Base-by-base conservation (phyloP, 2,329 filamentous ascomycete genomes). In the Aspergillus fischeri region DNA sequence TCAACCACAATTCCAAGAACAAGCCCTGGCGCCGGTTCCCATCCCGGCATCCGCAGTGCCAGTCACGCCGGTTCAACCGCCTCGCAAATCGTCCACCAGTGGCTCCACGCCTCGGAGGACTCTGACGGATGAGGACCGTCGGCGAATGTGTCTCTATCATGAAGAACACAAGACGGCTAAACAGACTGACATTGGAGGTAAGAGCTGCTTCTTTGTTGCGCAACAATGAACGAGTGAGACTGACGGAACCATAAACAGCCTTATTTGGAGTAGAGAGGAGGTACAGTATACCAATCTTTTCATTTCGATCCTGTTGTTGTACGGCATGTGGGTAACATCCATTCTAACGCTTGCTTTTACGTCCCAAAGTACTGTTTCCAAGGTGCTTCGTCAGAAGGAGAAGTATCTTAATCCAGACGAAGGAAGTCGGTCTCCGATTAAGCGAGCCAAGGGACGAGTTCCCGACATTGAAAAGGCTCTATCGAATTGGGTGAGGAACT, bases 201-300 rank as follows among this genome's bases (percentile, higher is more conserved):
- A 74, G 84, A 72, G 14, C 50, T 48, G 52, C 35, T 29, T 41
- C n/a, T 42, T 29, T 53, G 2, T 14, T 51, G 28, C 41, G 41
- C 44, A 38, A 28, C 21, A 17, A 49, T 24, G 35, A 14, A 35
- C 27, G 41, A 49, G 27, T 51, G 41, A 14, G 53, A 53, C 64
- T 74, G 54, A 70, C 54, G 24, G 25, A 47, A 45, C 38, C 27
- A 28, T 45, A 54, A 41, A 35, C 65, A 90, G 89, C 88, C 58
- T 86, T 92, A 72, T 99, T 99, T 77, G 93, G 92, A 38, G 94
- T 99, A 53, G 94, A 99, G 78, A 82, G 94, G 88, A 97, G 94
- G 94, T 97, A 86, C 61, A 61, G 62, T 57, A 42, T 53, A 52
- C 55, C 45, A 51, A 54, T 51, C 49, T 28, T 24, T 51, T 27